Evolutionary conservation across 176 grass and related monocot species (phyloP).

Genomic region (Oryza glaberrima): DNA sequence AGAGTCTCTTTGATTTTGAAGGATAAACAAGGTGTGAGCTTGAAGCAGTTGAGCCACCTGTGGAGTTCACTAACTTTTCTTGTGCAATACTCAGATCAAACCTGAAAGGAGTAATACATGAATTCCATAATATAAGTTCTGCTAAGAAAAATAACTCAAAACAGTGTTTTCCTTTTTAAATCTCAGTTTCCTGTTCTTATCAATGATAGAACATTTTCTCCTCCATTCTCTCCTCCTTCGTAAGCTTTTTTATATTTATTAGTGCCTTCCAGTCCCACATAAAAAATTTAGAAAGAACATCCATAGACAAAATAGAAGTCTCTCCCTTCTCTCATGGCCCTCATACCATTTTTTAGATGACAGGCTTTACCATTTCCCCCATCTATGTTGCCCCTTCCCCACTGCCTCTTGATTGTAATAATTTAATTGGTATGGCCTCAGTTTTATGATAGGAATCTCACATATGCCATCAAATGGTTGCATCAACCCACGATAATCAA

Average conservation of each 20-base stretch:
- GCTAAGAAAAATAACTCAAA: constrained; percentile 10
- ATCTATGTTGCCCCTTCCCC: background rate
- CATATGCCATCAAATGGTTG: background rate
- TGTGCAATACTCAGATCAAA: constrained; percentile 21
- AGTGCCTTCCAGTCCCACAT: background rate
- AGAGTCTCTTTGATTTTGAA: constrained; percentile 68
- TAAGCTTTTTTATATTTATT: background rate
- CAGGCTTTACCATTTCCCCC: background rate
- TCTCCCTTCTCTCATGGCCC: background rate
- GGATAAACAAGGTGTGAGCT: constrained; percentile 48
- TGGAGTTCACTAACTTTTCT: constrained; percentile 5
- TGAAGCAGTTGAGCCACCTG: constrained; percentile 13
- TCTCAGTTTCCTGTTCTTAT: background rate
- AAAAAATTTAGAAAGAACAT: background rate
- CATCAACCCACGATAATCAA: background rate
- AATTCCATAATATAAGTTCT: constrained; percentile 17
- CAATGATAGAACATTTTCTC: background rate
- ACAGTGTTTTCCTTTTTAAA: background rate
- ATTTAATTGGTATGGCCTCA: background rate
- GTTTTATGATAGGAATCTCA: background rate
- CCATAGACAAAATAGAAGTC: background rate
- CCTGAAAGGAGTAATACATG: constrained; percentile 27
- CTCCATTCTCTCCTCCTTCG: background rate
- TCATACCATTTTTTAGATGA: background rate
- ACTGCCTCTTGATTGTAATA: background rate